phyloP scores from a whole-genome alignment of 2,329 filamentous ascomycete genomes.

The Monosporascus sp. region DNA sequence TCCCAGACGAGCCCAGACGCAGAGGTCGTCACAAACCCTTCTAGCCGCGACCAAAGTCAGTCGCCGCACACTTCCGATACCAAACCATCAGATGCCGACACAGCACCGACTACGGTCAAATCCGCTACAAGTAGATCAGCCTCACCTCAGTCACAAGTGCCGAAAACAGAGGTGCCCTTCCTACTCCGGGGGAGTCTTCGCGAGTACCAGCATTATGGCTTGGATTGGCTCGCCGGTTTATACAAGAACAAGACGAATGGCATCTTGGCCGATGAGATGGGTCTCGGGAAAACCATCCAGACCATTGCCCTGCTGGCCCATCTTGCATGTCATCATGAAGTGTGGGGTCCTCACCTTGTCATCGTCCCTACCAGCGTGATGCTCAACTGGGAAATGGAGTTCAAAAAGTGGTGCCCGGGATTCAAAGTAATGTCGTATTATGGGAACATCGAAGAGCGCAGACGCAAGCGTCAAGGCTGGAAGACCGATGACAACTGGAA shows the following conservation, averaged over 20 bases:
- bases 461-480: constrained; percentile 88
- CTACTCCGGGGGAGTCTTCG: constrained; percentile 82
- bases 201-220: constrained; percentile 93
- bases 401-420: constrained; percentile 97
- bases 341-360: constrained; percentile 94
- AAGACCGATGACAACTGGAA: constrained; percentile 92
- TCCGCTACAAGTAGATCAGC: constrained; percentile 28
- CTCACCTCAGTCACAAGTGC: constrained; percentile 29
- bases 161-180: constrained; percentile 71
- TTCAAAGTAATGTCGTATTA: constrained; percentile 99
- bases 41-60: constrained; percentile 39
- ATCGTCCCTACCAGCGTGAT: constrained; percentile 98
- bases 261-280: constrained; percentile 97
- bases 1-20: constrained; percentile 35
- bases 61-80: constrained; percentile 46
- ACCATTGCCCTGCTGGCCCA: constrained; percentile 93
- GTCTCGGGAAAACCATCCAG: constrained; percentile 95
- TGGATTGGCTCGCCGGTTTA: constrained; percentile 92
- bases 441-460: constrained; percentile 86
- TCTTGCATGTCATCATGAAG: constrained; percentile 79
- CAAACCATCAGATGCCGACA: constrained; percentile 45
- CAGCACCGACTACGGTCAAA: constrained; percentile 32
- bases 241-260: constrained; percentile 93
- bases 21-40: constrained; percentile 36
- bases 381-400: constrained; percentile 99